Evolutionary conservation across 345 rosid genomes (phyloP), one percentile per base, ranked within the genome.

Genomic region (Rhodomyrtus tomentosa): DNA sequence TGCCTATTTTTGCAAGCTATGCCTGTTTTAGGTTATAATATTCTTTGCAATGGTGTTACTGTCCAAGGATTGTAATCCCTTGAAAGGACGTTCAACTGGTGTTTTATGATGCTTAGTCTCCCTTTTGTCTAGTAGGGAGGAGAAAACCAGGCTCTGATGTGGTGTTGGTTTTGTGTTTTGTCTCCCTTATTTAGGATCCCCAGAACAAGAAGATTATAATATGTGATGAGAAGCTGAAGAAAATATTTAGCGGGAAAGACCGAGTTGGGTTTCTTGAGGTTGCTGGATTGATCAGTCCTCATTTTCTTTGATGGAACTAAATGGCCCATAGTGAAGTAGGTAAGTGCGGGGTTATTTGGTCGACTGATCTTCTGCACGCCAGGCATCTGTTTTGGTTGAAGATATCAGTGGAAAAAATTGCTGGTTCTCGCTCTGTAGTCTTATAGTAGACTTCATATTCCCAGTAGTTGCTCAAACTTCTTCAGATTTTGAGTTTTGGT

Each of bases 211-310:
- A 89, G 93, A 81, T 91, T 83, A 93, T 97, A 80, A 50, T 93
- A n/a, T 95, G 98, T 52, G 98, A 97, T 45, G 98, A 97, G 90
- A 97, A 95, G 92, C 91, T 97, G 91, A 97, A 97, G 96, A 97
- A 92, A 93, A 92, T 97, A 82, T 95, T 97, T 73, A 93, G 82
- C 29, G 96, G 94, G 83, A 92, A 86, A 85, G 98, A 97, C 53
- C 92, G 89, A 11, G 96, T 97, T 4, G 98, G 98, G 48, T 95
- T 95, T 87, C 95, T 95, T 55, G 96, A 97, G 92, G 89, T 97
- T 83, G 98, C 98, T 0, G 94, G 95, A 84, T 92, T 97, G 92
- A 94, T 97, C 83, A 92, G 92, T 89, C 98, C 98, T 80, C 98
- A 95, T 88, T 95, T 96, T 68, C 96, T 95, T 73, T 90, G 90